These are phyloP conservation scores for Fistulinella staudtii DNA, from an alignment of 1,284 basidiomycete species.

Conservation along the genomic window DNA sequence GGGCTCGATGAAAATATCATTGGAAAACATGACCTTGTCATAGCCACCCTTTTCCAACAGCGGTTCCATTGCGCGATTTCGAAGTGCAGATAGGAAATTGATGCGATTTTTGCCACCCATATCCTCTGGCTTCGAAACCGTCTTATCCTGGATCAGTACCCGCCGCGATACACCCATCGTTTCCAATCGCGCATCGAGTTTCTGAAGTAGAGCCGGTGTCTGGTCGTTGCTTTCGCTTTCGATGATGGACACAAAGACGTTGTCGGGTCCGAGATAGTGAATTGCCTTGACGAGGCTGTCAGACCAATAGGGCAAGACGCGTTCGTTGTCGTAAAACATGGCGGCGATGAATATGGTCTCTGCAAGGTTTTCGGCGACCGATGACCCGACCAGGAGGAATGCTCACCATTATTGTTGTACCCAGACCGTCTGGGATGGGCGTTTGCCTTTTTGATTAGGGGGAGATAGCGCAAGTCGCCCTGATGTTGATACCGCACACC, in stretches of 20 bases:
- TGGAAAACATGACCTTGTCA: slow-evolving; percentile 47
- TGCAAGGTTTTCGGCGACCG: no score
- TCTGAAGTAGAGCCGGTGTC: slow-evolving; percentile 12
- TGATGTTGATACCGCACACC: slow-evolving; percentile 5
- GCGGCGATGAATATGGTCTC: slow-evolving; percentile 32
- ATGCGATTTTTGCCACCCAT: slow-evolving; percentile 32
- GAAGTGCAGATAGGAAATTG: slow-evolving; percentile 40
- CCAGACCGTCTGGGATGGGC: slow-evolving; percentile 13
- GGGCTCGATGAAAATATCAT: slow-evolving; percentile 48
- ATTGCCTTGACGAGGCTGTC: slow-evolving; percentile 36
- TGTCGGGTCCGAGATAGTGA: slow-evolving; percentile 43
- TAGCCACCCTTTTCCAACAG: slow-evolving; percentile 37
- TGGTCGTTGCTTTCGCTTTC: slow-evolving; percentile 49
- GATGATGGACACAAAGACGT: slow-evolving; percentile 54
- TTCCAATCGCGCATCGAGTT: slow-evolving; percentile 9
- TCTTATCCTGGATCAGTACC: slow-evolving; percentile 13
- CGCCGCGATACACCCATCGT: slow-evolving; percentile 15
- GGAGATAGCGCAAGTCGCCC: slow-evolving; percentile 17
- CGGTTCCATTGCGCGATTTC: slow-evolving; percentile 46
- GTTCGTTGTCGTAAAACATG: slow-evolving; percentile 40
- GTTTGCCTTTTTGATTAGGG: slow-evolving; percentile 12
- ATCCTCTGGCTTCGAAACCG: slow-evolving; percentile 10
- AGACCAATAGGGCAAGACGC: slow-evolving; percentile 41
- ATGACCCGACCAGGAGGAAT: no score
- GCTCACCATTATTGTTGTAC: slow-evolving; percentile 18